Conservation (phyloP, 2,329 filamentous ascomycete species). For the Balansia obtecta region DNA sequence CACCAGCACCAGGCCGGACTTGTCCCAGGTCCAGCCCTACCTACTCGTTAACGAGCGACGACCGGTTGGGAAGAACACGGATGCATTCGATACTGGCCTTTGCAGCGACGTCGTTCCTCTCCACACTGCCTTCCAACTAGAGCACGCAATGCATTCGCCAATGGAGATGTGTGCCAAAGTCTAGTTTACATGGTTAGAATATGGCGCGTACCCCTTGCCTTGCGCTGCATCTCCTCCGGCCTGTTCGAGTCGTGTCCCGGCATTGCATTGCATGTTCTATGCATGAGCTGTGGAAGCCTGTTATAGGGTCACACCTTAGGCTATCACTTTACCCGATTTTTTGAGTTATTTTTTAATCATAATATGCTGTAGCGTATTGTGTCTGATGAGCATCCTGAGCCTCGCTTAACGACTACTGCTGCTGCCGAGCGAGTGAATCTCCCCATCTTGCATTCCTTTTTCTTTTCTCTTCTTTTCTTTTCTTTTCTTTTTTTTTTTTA, state of each 20-base stretch:
- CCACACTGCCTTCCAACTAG: background rate
- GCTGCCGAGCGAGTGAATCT: background rate
- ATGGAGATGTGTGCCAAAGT: background rate
- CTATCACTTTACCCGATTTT: background rate
- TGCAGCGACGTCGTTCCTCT: background rate
- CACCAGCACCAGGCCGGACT: background rate
- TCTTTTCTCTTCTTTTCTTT: too few species aligned
- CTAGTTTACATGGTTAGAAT: background rate
- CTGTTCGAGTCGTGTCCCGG: background rate
- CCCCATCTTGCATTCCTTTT: background rate
- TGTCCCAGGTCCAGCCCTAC: background rate
- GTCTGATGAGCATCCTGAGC: background rate
- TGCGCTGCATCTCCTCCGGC: background rate
- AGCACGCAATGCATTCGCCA: background rate
- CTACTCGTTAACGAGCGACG: background rate
- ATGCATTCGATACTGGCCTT: background rate
- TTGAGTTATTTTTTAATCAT: background rate
- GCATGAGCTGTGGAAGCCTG: background rate
- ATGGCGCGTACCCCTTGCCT: background rate
- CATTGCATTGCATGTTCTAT: conserved; percentile 1
- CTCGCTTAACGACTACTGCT: background rate
- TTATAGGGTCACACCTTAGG: background rate
- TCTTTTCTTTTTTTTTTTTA: too few species aligned
- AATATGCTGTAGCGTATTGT: background rate
- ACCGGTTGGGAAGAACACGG: background rate